These are phyloP conservation scores for Arxiozyma telluris DNA, from an alignment of 1,139 yeast genomes.

Conservation along the genomic window DNA sequence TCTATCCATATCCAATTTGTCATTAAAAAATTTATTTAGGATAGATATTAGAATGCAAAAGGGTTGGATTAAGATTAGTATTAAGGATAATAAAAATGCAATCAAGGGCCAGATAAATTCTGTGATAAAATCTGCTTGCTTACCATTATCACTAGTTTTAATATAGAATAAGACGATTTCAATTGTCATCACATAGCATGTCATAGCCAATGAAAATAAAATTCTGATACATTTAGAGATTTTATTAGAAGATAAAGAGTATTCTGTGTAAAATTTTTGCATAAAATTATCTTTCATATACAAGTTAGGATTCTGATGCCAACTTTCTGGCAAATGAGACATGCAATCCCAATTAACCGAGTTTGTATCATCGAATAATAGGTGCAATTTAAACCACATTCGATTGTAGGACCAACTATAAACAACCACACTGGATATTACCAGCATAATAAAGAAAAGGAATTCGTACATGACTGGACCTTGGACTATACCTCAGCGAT, in stretches of 20 bases:
- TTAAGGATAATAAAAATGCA: conserved; percentile 16
- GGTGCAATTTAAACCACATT: conserved; percentile 14
- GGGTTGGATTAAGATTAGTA: conserved; percentile 30
- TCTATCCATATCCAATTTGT: conserved; percentile 19
- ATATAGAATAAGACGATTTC: conserved; percentile 30
- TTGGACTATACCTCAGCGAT: too few relatives aligned
- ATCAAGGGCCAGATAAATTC: conserved; percentile 24
- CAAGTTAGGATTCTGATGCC: conserved; percentile 4
- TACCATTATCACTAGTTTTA: conserved; percentile 18
- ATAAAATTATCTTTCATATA: conserved; percentile 13
- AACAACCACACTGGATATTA: conserved; percentile 10
- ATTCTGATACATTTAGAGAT: conserved; percentile 15
- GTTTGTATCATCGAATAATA: conserved; percentile 12
- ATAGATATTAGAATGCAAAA: conserved; percentile 25
- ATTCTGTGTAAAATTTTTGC: conserved; percentile 25
- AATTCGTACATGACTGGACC: conserved; percentile 11
- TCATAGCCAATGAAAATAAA: conserved; percentile 25
- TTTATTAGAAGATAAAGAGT: conserved; percentile 23
- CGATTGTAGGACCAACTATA: conserved; percentile 14
- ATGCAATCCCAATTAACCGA: conserved; percentile 1
- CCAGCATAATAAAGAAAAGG: conserved; percentile 11
- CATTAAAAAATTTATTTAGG: conserved; percentile 31
- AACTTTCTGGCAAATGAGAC: conserved; percentile 3
- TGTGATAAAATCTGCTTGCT: conserved; percentile 18
- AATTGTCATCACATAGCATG: conserved; percentile 22